A percentile compares a stretch with the other conserved stretches of the same genome.
Conservation (phyloP, 129 eudicot genomes). For the Tagetes erecta region DNA sequence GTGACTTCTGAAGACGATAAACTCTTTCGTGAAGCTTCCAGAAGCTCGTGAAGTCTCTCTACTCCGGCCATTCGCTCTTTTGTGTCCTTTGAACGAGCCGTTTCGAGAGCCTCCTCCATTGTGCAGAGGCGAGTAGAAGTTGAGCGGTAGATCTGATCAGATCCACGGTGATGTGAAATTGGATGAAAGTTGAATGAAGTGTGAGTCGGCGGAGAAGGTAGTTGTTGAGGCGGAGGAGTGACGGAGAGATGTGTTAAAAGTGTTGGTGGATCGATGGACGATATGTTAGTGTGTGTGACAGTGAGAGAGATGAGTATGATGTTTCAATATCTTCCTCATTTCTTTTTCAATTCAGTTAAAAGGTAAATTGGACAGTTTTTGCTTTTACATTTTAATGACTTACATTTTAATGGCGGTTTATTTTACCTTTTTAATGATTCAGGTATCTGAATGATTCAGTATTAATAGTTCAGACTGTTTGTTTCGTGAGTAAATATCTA, state of each 20-base stretch:
- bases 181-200: conserved; percentile 5
- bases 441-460: too few species aligned
- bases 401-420: too few species aligned
- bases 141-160: conserved; percentile 42
- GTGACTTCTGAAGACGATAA: conserved; percentile 73
- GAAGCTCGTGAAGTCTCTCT: conserved; percentile 80
- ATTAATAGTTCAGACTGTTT: too few species aligned
- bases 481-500: too few species aligned
- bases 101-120: conserved; percentile 92
- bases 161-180: conserved; percentile 16
- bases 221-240: conserved; percentile 23
- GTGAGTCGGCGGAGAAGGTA: not conserved
- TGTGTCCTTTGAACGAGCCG: conserved; percentile 84
- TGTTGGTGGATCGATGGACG: conserved; percentile 34
- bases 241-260: conserved; percentile 22
- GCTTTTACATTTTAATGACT: too few species aligned
- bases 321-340: too few species aligned
- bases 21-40: conserved; percentile 75
- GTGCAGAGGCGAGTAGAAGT: conserved; percentile 17
- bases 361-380: too few species aligned
- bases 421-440: too few species aligned
- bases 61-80: conserved; percentile 95
- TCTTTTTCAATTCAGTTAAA: too few species aligned
- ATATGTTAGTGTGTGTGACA: not conserved
- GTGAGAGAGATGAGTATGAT: not conserved